These are phyloP conservation scores for Tetrapisispora nanseiensis DNA, from an alignment of 805 yeast genomes.

Conservation along the genomic window DNA sequence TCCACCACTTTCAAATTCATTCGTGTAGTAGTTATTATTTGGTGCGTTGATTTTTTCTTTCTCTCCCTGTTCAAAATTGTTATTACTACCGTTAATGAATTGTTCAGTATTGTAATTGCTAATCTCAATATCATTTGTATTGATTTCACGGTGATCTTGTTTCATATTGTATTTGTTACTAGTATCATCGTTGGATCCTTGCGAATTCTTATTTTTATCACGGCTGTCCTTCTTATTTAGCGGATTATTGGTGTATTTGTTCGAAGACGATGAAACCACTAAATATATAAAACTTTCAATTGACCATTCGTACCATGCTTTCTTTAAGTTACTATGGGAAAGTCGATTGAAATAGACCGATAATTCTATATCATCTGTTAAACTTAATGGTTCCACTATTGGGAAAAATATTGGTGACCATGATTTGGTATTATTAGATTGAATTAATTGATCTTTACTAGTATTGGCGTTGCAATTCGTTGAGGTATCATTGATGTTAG, in stretches of 20 bases:
- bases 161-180: too few species aligned
- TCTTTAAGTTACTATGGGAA: conserved; percentile 23
- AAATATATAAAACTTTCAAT: conserved; percentile 42
- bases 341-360: conserved; percentile 44
- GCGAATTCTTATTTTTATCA: neutral
- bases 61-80: too few species aligned
- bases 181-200: too few species aligned
- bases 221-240: neutral
- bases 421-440: conserved; percentile 40
- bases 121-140: neutral
- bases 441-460: conserved; percentile 6
- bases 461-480: neutral
- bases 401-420: conserved; percentile 70
- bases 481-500: neutral
- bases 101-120: neutral
- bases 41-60: too few species aligned
- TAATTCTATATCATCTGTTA: conserved; percentile 46
- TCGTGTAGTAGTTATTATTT: neutral
- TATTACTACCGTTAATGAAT: too few species aligned
- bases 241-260: neutral
- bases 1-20: conserved; percentile 6
- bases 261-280: conserved; percentile 17
- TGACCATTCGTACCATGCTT: conserved; percentile 64
- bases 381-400: conserved; percentile 40
- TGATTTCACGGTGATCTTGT: too few species aligned